phyloP scores from a whole-genome alignment of 805 yeast genomes.

The Helenozyma rhizophorensis region DNA sequence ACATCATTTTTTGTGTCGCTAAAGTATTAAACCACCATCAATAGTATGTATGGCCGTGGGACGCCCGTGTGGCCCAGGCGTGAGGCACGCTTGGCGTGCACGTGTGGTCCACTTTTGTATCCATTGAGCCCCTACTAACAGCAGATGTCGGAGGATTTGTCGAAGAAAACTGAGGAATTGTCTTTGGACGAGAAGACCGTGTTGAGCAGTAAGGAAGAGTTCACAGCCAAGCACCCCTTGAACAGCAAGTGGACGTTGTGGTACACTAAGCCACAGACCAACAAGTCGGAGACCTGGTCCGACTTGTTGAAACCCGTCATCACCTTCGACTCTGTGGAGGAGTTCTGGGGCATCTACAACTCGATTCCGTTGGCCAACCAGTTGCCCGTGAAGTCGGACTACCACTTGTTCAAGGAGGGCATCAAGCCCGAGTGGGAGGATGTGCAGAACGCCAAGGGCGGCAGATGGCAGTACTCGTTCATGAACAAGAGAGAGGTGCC shows the following conservation, averaged over 20 bases:
- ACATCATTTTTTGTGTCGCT: conserved; percentile 15
- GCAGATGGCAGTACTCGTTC: conserved; percentile 78
- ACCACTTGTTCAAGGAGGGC: conserved; percentile 90
- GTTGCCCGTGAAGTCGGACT: conserved; percentile 88
- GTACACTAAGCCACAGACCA: conserved; percentile 92
- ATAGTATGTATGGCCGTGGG: conserved; percentile 13
- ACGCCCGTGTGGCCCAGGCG: too few species aligned
- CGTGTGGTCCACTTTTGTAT: background rate
- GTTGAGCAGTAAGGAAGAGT: conserved; percentile 56
- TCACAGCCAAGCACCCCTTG: conserved; percentile 82
- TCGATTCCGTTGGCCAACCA: conserved; percentile 89
- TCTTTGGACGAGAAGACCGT: conserved; percentile 45
- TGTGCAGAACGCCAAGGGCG: conserved; percentile 79
- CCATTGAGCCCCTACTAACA: conserved; percentile 14
- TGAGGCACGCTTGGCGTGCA: background rate
- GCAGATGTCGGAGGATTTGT: conserved; percentile 43
- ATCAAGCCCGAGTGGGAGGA: conserved; percentile 99
- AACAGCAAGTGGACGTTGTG: conserved; percentile 92
- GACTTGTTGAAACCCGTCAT: conserved; percentile 91
- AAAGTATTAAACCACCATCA: conserved; percentile 7
- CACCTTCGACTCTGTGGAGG: conserved; percentile 91
- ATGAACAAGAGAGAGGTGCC: conserved; percentile 59
- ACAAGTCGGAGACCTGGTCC: conserved; percentile 80
- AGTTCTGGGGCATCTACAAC: conserved; percentile 97
- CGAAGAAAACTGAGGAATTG: conserved; percentile 41